Conservation (phyloP, 768 basidiomycete species). For the Hypholoma sublateritium region DNA sequence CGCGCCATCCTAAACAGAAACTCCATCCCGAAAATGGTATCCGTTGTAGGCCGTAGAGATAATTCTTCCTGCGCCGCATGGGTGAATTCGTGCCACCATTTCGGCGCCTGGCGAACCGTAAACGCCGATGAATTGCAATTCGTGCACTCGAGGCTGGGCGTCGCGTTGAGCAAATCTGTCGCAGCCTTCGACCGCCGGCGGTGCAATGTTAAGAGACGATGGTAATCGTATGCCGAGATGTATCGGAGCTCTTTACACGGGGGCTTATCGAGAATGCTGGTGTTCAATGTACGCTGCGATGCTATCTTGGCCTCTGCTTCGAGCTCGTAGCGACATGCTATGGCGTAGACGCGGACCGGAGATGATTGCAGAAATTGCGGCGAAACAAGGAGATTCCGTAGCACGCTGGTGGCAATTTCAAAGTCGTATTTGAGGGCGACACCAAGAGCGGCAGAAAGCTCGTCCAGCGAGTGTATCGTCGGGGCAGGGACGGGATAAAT, state of each 20-base stretch:
- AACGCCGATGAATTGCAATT: slow-evolving; percentile 58
- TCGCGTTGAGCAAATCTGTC: slow-evolving; percentile 41
- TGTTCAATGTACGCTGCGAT: slow-evolving; percentile 54
- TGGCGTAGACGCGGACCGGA: slow-evolving; percentile 67
- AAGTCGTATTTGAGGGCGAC: slow-evolving; percentile 70
- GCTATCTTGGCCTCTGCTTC: slow-evolving; percentile 63
- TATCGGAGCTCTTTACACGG: slow-evolving; percentile 55
- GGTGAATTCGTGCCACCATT: slow-evolving; percentile 71
- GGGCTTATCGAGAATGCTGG: slow-evolving; percentile 55
- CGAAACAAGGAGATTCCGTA: slow-evolving; percentile 55
- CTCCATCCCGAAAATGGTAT: slow-evolving; percentile 57
- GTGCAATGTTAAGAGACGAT: slow-evolving; percentile 62
- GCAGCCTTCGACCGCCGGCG: slow-evolving; percentile 51
- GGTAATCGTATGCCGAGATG: slow-evolving; percentile 70
- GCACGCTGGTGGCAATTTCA: slow-evolving; percentile 36
- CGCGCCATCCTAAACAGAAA: slow-evolving; percentile 56
- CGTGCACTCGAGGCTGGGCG: slow-evolving; percentile 60
- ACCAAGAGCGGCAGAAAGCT: slow-evolving; percentile 47
- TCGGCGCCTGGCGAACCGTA: slow-evolving; percentile 49
- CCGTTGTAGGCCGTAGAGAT: slow-evolving; percentile 51
- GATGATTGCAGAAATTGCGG: slow-evolving; percentile 44
- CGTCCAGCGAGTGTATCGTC: slow-evolving; percentile 47
- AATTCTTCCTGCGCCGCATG: slow-evolving; percentile 59
- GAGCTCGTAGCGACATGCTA: slow-evolving; percentile 65
- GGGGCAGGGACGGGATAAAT: slow-evolving; percentile 66